phyloP scores from a whole-genome alignment of 2,329 filamentous ascomycete genomes.

The Fusarium albidum region DNA sequence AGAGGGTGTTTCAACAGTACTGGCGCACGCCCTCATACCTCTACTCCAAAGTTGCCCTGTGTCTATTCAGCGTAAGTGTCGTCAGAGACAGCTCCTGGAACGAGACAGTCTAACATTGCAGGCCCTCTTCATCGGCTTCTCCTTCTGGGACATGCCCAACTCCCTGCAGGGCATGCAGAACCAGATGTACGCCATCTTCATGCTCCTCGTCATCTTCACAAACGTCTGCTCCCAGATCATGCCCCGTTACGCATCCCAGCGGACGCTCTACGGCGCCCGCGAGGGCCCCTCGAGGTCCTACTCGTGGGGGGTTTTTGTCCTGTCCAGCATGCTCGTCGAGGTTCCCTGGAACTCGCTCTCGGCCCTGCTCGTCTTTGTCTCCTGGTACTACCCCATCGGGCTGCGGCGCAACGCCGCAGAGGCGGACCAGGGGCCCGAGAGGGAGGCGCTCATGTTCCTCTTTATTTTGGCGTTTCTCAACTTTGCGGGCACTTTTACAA shows the following conservation, averaged over 20 bases:
- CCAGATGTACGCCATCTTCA: constrained; percentile 85
- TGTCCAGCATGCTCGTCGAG: constrained; percentile 85
- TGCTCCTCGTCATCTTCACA: constrained; percentile 81
- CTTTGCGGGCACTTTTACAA: constrained; percentile 80
- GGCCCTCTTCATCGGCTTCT: constrained; percentile 80
- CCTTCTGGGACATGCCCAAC: constrained; percentile 75
- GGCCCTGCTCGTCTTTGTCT: constrained; percentile 79
- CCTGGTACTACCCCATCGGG: constrained; percentile 86
- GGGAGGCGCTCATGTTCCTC: constrained; percentile 80
- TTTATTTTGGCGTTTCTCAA: constrained; percentile 77
- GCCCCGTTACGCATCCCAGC: constrained; percentile 84
- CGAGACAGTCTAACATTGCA: no score
- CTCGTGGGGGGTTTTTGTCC: constrained; percentile 83
- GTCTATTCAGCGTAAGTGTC: no score
- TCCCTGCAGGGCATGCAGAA: constrained; percentile 80
- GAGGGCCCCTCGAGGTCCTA: constrained; percentile 86
- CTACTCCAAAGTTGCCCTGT: no score
- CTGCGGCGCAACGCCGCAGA: constrained; percentile 73
- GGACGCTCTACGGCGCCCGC: constrained; percentile 82
- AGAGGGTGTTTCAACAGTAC: no score
- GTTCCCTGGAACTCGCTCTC: constrained; percentile 81
- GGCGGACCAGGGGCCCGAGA: constrained; percentile 67
- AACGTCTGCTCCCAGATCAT: constrained; percentile 80
- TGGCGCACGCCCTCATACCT: no score
- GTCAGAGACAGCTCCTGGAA: no score